Evolutionary conservation across 495 filamentous ascomycete genomes (phyloP).

Genomic region (Aspergillus ostianus): DNA sequence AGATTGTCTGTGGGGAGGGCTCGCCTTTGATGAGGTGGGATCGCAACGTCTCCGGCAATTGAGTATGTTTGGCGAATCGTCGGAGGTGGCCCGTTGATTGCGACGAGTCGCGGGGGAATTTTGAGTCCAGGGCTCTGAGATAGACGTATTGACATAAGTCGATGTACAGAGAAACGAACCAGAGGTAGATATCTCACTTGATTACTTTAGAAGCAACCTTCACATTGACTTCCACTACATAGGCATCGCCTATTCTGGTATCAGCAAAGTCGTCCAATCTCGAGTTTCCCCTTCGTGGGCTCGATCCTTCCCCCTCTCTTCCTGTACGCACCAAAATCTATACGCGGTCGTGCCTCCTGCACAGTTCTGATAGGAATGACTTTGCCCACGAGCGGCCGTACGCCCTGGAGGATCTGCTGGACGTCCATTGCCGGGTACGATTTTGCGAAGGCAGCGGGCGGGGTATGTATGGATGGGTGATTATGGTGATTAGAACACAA

Average conservation of each 20-base stretch:
- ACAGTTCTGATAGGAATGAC: constrained; percentile 39
- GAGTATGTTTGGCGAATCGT: constrained; percentile 70
- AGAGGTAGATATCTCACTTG: constrained; percentile 33
- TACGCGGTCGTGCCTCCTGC: constrained; percentile 39
- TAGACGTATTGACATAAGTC: background rate
- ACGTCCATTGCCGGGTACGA: constrained; percentile 27
- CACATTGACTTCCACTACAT: constrained; percentile 42
- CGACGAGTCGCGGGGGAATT: constrained; percentile 54
- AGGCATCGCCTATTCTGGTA: constrained; percentile 35
- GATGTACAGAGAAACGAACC: background rate
- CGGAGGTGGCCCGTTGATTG: constrained; percentile 74
- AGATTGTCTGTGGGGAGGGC: constrained; percentile 31
- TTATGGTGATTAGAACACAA: background rate
- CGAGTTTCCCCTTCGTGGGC: too few species aligned
- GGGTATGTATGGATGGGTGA: background rate
- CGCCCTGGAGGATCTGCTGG: constrained; percentile 18
- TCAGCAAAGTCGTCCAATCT: background rate
- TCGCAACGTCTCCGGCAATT: constrained; percentile 56
- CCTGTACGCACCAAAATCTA: constrained; percentile 38
- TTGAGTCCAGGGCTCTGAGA: constrained; percentile 40
- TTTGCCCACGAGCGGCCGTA: constrained; percentile 32
- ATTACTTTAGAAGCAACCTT: constrained; percentile 46
- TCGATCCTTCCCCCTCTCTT: too few species aligned
- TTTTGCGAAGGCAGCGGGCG: background rate
- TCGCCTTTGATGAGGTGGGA: constrained; percentile 25